Base-by-base conservation (phyloP, 495 filamentous ascomycete genomes). In the Letharia columbiana region DNA sequence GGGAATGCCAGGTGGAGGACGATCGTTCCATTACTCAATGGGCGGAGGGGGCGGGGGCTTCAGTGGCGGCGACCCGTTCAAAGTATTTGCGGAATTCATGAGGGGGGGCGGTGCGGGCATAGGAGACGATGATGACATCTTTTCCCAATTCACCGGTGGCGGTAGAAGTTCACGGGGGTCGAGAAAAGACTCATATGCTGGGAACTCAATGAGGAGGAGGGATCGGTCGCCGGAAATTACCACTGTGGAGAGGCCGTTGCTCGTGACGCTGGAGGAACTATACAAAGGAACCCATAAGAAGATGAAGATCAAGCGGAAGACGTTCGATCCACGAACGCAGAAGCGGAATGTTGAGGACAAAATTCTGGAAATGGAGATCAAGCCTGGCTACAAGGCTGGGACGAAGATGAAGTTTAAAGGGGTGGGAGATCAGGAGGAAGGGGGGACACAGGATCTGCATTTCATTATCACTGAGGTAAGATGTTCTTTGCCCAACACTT, bases 351-450 rank as follows among this genome's bases (percentile, higher is more conserved):
- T 87, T 6, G 88, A 92, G 65, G 95, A 98, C 66, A 89, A 91
- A 66, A 90, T 96, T 12, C 75, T 98, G 28, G 91, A 96, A 73
- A 93, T 97, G 66, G 87, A 88, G 62, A 95, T 98, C 76, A 96
- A 97, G 78, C 89, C 90, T 41, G 94, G 94, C 57, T 82, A 96
- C 75, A 95, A 96, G 76, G 89, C 92, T 66, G 94, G 94, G 33
- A 94, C 91, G 67, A 98, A 97, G 82, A 95, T 98, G 70, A 96
- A 96, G 78, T 98, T 95, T 73, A 89, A 90, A 76, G 91, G 92
- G 40, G 90, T 98, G 41, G 94, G 95, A 2, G 95, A 98, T 75
- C 92, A 97, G 73, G 92, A 96, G 68, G 94, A 98, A 73, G 94
- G 95, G 40, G 92, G 92, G n/a, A 89, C 91, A 64, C 95, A 98